These are phyloP conservation scores for Globisporangium sylvaticum DNA, from an alignment of 352 stramenopile genomes.

Conservation along the genomic window DNA sequence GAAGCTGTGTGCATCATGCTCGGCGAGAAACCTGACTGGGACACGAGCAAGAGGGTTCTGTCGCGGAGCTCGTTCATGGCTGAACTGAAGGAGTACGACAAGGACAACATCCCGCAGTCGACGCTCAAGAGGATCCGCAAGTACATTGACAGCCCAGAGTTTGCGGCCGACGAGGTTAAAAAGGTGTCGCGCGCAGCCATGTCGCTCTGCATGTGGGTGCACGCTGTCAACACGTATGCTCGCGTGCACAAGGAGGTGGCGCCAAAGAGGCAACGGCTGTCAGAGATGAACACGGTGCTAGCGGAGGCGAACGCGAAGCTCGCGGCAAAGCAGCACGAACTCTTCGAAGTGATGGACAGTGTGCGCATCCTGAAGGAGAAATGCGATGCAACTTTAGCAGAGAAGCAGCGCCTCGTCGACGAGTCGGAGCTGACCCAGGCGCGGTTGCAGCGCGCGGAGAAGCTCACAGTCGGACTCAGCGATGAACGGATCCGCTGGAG, in stretches of 20 bases:
- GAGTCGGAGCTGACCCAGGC: constrained; percentile 59
- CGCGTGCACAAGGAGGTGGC: constrained; percentile 70
- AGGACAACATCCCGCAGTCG: constrained; percentile 57
- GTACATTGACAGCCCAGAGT: constrained; percentile 84
- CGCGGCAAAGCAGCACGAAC: constrained; percentile 60
- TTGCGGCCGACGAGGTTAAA: constrained; percentile 78
- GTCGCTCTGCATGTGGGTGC: constrained; percentile 88
- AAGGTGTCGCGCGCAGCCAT: constrained; percentile 78
- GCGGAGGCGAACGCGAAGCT: constrained; percentile 70
- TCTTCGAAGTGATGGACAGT: constrained; percentile 48
- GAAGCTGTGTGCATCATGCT: constrained; percentile 88
- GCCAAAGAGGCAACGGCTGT: constrained; percentile 65
- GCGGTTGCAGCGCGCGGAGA: constrained; percentile 51
- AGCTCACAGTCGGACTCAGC: constrained; percentile 60
- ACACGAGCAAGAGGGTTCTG: constrained; percentile 77
- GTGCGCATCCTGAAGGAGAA: constrained; percentile 54
- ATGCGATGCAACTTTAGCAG: constrained; percentile 50
- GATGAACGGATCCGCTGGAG: constrained; percentile 74
- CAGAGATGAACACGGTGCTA: constrained; percentile 73
- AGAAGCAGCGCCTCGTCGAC: constrained; percentile 66
- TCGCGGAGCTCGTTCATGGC: constrained; percentile 70
- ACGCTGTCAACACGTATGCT: constrained; percentile 80
- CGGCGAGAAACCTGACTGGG: constrained; percentile 79
- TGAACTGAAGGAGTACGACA: constrained; percentile 86
- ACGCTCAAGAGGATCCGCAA: constrained; percentile 75